Conservation (phyloP, 2,329 filamentous ascomycete species). For the Triangularia setosa region DNA sequence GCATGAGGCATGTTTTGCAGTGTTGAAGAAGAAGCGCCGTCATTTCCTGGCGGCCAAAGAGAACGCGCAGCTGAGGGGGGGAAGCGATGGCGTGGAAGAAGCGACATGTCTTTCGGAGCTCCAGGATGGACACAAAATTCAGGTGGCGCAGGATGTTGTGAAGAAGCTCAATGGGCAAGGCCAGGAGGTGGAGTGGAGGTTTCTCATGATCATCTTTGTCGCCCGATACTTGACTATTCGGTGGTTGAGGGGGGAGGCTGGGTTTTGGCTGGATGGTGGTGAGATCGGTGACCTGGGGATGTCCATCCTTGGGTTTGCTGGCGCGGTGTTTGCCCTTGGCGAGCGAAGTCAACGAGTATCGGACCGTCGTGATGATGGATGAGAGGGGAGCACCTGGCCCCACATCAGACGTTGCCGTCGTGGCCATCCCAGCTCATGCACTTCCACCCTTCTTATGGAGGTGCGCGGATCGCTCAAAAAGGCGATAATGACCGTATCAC, state of each 20-base stretch:
- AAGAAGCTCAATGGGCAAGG: conserved; percentile 41
- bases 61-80: conserved; percentile 33
- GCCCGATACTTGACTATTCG: not conserved
- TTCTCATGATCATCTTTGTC: not conserved
- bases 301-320: not conserved
- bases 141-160: conserved; percentile 39
- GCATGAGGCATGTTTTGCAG: conserved; percentile 39
- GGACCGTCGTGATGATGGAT: not conserved
- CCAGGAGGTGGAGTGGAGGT: conserved; percentile 28
- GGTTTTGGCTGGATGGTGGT: not conserved
- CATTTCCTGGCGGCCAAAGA: conserved; percentile 34
- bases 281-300: not conserved
- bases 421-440: not conserved
- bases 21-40: conserved; percentile 34
- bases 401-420: not conserved
- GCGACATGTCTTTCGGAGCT: conserved; percentile 39
- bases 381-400: not conserved
- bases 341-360: not conserved
- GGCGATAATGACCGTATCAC: not conserved
- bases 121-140: conserved; percentile 41
- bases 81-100: conserved; percentile 35
- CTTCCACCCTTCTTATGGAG: not conserved
- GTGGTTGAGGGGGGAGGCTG: not conserved
- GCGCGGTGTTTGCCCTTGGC: not conserved
- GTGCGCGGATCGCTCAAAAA: too few species aligned